These are phyloP conservation scores for Phaeosphaeriaceae sp. DNA, from an alignment of 2,329 filamentous ascomycete genomes.

Conservation along the genomic window DNA sequence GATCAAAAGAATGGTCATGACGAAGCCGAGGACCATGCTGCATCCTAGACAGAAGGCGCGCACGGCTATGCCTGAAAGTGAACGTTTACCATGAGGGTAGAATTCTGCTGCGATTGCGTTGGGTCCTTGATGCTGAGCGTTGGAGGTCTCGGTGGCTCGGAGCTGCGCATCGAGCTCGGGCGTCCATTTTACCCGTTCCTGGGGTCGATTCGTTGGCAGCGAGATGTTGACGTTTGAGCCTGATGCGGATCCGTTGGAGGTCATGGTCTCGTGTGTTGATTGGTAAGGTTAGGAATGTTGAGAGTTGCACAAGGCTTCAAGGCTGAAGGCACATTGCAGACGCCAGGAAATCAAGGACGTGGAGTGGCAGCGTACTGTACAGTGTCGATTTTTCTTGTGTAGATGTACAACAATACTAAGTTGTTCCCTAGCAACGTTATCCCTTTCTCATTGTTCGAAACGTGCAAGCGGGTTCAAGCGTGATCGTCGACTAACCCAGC, in stretches of 20 bases:
- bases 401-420: conserved; percentile 14
- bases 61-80: conserved; percentile 55
- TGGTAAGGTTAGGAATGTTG: background rate
- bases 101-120: conserved; percentile 41
- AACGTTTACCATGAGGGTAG: conserved; percentile 52
- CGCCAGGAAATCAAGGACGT: background rate
- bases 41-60: conserved; percentile 55
- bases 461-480: background rate
- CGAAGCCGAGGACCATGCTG: conserved; percentile 42
- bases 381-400: background rate
- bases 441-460: conserved; percentile 8
- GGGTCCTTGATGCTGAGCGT: conserved; percentile 18
- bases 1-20: conserved; percentile 36
- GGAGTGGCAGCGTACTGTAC: background rate
- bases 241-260: conserved; percentile 30
- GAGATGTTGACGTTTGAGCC: conserved; percentile 39
- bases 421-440: conserved; percentile 2
- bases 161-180: conserved; percentile 35
- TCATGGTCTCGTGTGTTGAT: conserved; percentile 20
- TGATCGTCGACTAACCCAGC: background rate
- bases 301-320: conserved; percentile 4
- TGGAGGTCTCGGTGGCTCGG: conserved; percentile 32
- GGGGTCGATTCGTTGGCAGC: conserved; percentile 34
- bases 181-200: conserved; percentile 30
- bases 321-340: conserved; percentile 11